These are phyloP conservation scores for Pythium dissotocum DNA, from an alignment of 352 stramenopile genomes.

Conservation along the genomic window DNA sequence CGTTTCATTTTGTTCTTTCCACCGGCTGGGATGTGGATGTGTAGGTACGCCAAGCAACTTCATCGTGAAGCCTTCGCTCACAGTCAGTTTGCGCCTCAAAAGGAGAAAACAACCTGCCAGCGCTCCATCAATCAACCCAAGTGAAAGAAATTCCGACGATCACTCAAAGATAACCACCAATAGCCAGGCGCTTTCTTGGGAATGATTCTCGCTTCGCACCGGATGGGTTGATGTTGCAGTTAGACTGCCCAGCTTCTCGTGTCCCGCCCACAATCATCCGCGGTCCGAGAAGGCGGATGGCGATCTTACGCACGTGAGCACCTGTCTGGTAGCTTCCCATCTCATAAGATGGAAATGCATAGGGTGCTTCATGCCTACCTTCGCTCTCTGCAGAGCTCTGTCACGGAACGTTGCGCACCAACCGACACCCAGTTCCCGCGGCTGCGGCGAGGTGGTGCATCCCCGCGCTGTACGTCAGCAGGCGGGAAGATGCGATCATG, in stretches of 20 bases:
- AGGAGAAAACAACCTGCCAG: too few relatives aligned
- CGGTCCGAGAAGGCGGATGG: neutral
- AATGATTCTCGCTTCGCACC: neutral
- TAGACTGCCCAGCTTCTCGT: neutral
- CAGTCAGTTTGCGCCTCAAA: neutral
- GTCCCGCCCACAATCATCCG: neutral
- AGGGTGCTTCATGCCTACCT: too few relatives aligned
- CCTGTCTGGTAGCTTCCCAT: too few relatives aligned
- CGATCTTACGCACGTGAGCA: neutral
- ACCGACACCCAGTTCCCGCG: too few relatives aligned
- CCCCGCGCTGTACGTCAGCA: neutral
- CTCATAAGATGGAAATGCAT: too few relatives aligned
- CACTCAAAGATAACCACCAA: slow-evolving; percentile 6
- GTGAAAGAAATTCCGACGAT: neutral
- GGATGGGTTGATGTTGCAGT: slow-evolving; percentile 5
- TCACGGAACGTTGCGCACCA: neutral
- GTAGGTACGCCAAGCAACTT: neutral
- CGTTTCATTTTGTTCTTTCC: slow-evolving; percentile 4
- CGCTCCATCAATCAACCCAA: too few relatives aligned
- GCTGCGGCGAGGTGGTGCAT: neutral
- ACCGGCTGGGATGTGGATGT: neutral
- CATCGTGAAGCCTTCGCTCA: too few relatives aligned
- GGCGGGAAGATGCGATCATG: neutral
- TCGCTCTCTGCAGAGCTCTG: too few relatives aligned
- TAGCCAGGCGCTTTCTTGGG: neutral